phyloP scores from a whole-genome alignment of 495 filamentous ascomycete genomes.

The Lichenothelia convexa region DNA sequence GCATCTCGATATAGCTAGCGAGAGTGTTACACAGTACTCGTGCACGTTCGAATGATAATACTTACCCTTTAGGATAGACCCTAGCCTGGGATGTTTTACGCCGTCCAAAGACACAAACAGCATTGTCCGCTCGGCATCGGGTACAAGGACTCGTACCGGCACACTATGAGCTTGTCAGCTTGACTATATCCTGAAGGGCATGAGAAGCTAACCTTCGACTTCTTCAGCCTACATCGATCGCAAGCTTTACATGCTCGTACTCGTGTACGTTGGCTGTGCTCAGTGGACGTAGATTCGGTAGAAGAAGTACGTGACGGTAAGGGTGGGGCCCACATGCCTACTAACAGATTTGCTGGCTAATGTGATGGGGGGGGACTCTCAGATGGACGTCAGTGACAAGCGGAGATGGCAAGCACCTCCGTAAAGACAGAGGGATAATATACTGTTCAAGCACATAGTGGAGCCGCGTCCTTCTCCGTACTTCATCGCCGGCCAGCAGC shows the following conservation, averaged over 20 bases:
- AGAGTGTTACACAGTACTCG: neutral
- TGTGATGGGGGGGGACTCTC: no score
- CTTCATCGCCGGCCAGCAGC: no score
- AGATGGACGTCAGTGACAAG: no score
- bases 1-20: slow-evolving; percentile 46
- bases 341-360: no score
- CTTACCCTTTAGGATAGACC: slow-evolving; percentile 25
- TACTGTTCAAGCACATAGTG: no score
- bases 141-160: slow-evolving; percentile 50
- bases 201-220: slow-evolving; percentile 36
- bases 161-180: slow-evolving; percentile 27
- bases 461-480: no score
- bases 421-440: no score
- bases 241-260: slow-evolving; percentile 56
- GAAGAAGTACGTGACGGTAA: neutral
- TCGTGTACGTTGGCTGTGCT: slow-evolving; percentile 17
- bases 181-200: neutral
- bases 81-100: slow-evolving; percentile 26
- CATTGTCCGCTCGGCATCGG: slow-evolving; percentile 36
- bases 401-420: no score
- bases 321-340: no score
- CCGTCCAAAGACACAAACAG: slow-evolving; percentile 25
- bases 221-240: slow-evolving; percentile 53
- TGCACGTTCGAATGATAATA: neutral
- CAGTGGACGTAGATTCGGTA: slow-evolving; percentile 4